A percentile compares a stretch with the other conserved stretches of the same genome.
These are phyloP conservation scores for Trichoderma cornu-damae DNA, from an alignment of 2,329 filamentous ascomycete species.

Conservation along the genomic window DNA sequence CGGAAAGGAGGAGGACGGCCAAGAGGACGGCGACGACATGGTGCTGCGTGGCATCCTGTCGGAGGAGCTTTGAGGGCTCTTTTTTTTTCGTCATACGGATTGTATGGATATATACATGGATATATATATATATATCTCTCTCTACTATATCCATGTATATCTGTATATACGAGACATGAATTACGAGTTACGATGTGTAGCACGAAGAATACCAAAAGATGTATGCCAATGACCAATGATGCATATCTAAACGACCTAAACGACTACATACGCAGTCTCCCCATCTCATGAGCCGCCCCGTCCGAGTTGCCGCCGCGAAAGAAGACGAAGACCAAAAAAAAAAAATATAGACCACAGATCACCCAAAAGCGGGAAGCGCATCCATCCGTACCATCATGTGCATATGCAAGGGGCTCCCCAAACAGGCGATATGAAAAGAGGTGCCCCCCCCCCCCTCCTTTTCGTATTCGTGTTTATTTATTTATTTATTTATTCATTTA, in stretches of 20 bases:
- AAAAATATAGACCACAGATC: neutral
- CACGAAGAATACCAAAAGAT: too few relatives aligned
- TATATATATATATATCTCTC: too few relatives aligned
- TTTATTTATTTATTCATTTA: too few relatives aligned
- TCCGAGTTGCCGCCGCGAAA: too few relatives aligned
- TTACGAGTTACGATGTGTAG: neutral
- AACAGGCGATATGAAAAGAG: too few relatives aligned
- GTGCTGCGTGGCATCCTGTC: slow-evolving; percentile 18
- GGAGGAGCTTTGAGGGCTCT: slow-evolving; percentile 14
- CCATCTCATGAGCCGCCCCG: too few relatives aligned
- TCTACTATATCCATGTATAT: neutral
- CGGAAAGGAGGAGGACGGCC: slow-evolving; percentile 39
- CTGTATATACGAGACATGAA: neutral
- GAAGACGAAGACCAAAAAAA: too few relatives aligned
- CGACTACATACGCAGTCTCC: too few relatives aligned
- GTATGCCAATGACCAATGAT: too few relatives aligned
- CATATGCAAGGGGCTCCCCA: neutral
- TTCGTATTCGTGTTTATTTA: neutral
- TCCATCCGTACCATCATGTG: neutral
- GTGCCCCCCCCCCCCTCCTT: too few relatives aligned
- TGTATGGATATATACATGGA: neutral
- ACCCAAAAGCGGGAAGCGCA: neutral
- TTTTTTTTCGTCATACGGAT: too few relatives aligned
- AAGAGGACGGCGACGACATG: neutral
- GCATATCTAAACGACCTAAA: too few relatives aligned